Base-by-base conservation (phyloP, 139 green algal genomes). In the Volvox africanus region DNA sequence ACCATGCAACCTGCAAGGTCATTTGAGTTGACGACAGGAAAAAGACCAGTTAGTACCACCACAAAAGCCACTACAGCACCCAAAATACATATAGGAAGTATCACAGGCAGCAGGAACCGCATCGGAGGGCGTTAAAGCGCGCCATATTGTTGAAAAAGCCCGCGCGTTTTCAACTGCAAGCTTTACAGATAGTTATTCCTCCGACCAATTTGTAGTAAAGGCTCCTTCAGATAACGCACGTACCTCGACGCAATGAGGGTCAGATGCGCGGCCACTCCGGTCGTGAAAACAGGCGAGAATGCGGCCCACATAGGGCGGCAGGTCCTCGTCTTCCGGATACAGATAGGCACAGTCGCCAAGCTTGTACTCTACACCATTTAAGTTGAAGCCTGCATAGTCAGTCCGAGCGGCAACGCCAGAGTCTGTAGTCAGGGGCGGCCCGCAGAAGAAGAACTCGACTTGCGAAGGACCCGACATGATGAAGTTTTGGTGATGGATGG, bases 1-100 rank as follows among this genome's bases (percentile, higher is more conserved):
- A 94, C 93, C 93, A 95, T 0, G 68, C 73, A 3, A 95, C 88
- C 93, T 95, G 32, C 30, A 32, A 32, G 26, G 32, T 79, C 30
- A 79, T 35, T 16, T 9, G 22, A n/a, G 71, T 36, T 21, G 71
- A 75, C 67, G 44, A 55, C 44, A 55, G 44, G 5, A 9, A 24
- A 73, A 28, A 28, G 65, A 12, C 65, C 65, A 24, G 65, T 12
- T 30, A 73, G 16, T 28, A 73, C 9, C 44, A 14, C 5, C 44
- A 55, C 44, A 9, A 73, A 73, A 28, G 65, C 24, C 9, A 73
- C 65, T 3, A 73, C 5, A 73, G 65, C 65, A 73, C 21, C 21
- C 65, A 12, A 73, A 24, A 73, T 28, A 5, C 44, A 55, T 55
- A 55, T 55, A 55, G 44, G 44, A 55, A 9, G 44, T 9, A 55